Percentiles rank a stretch among this genome's conserved stretches.
Conservation (phyloP, 1,284 basidiomycete species). For the Pyrrhoderma noxium region DNA sequence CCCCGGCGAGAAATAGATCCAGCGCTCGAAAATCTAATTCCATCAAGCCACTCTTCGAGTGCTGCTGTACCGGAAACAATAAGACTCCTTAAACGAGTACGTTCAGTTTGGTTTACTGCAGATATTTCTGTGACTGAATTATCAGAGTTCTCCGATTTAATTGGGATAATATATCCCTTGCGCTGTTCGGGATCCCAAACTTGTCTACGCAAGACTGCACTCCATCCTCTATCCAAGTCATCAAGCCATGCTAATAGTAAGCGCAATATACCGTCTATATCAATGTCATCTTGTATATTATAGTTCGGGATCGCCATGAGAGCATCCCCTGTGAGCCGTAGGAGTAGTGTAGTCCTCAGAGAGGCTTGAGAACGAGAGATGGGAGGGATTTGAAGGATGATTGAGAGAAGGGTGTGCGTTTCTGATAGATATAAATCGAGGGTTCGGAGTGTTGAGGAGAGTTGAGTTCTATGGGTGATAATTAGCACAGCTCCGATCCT, state of each 20-base stretch:
- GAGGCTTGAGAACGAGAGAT: slow-evolving; percentile 52
- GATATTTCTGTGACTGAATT: slow-evolving; percentile 24
- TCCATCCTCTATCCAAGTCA: slow-evolving; percentile 66
- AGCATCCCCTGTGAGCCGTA: slow-evolving; percentile 63
- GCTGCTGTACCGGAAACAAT: slow-evolving; percentile 48
- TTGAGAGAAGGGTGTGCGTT: slow-evolving; percentile 44
- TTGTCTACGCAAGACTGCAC: slow-evolving; percentile 51
- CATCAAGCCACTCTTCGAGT: slow-evolving; percentile 62
- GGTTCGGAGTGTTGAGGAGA: slow-evolving; percentile 46
- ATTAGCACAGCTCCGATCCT: neutral
- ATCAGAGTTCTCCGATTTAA: neutral
- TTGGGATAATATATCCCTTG: slow-evolving; percentile 34
- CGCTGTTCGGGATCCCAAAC: slow-evolving; percentile 50
- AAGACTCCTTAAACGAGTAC: slow-evolving; percentile 56
- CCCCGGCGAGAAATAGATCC: slow-evolving; percentile 17
- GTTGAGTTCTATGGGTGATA: slow-evolving; percentile 27
- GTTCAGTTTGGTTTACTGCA: slow-evolving; percentile 57
- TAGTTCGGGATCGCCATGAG: slow-evolving; percentile 56
- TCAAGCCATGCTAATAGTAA: slow-evolving; percentile 54
- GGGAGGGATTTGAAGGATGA: slow-evolving; percentile 66
- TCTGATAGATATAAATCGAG: slow-evolving; percentile 50
- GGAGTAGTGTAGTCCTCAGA: slow-evolving; percentile 54
- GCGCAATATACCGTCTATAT: neutral
- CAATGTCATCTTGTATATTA: slow-evolving; percentile 26
- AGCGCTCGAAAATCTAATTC: slow-evolving; percentile 19